Evolutionary conservation across 1,139 yeast genomes (phyloP).

Genomic region (Blastobotrys aristatus): DNA sequence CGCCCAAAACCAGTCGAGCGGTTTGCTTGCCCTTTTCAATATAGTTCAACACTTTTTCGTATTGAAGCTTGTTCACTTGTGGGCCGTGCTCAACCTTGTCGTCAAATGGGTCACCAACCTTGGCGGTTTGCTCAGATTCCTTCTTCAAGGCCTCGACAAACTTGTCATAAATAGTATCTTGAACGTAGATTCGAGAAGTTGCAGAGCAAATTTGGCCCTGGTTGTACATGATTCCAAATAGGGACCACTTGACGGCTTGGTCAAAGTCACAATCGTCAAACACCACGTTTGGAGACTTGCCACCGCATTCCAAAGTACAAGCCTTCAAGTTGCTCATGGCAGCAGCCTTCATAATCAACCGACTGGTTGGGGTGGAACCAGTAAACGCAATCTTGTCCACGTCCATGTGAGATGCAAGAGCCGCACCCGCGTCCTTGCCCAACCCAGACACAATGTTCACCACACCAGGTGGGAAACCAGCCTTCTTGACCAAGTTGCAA

Average conservation of each 20-base stretch:
- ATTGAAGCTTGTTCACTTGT: conserved; percentile 65
- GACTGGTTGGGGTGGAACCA: conserved; percentile 76
- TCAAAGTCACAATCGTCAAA: conserved; percentile 68
- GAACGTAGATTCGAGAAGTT: conserved; percentile 76
- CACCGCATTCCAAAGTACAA: conserved; percentile 80
- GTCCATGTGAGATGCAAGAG: conserved; percentile 61
- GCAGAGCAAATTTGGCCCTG: conserved; percentile 88
- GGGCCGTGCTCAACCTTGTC: conserved; percentile 66
- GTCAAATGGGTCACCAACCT: conserved; percentile 35
- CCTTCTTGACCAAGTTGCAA: conserved; percentile 57
- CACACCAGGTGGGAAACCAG: conserved; percentile 78
- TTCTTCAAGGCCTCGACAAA: conserved; percentile 54
- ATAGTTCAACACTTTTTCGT: conserved; percentile 60
- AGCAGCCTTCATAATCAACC: conserved; percentile 62
- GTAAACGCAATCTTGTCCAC: conserved; percentile 79
- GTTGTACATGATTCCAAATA: conserved; percentile 64
- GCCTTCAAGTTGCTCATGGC: conserved; percentile 66
- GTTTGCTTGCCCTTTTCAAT: conserved; percentile 62
- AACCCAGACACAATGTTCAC: conserved; percentile 71
- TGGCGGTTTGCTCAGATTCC: conserved; percentile 42
- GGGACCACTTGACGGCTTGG: conserved; percentile 54
- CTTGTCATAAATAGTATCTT: conserved; percentile 65
- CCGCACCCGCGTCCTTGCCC: conserved; percentile 70
- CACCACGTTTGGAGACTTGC: conserved; percentile 76
- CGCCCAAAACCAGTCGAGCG: conserved; percentile 59